These are phyloP conservation scores for Zymoseptoria pseudotritici DNA, from an alignment of 2,329 filamentous ascomycete genomes.

Conservation along the genomic window DNA sequence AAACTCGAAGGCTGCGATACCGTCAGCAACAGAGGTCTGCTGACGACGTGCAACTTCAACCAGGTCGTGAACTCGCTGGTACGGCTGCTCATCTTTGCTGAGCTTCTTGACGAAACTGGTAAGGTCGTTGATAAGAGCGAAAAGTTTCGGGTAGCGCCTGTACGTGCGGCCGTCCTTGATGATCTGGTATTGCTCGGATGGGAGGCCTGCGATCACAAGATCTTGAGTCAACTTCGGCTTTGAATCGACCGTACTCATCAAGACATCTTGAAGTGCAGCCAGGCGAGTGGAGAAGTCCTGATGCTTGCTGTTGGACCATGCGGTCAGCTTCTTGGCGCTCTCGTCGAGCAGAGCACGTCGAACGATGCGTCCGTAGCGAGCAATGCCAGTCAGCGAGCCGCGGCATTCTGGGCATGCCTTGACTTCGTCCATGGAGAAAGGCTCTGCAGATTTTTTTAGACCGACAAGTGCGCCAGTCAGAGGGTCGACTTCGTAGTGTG, in stretches of 20 bases:
- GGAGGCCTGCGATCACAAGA: too few species aligned
- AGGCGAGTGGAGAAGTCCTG: conserved; percentile 34
- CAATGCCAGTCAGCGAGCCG: conserved; percentile 49
- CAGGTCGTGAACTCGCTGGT: conserved; percentile 40
- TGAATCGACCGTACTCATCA: conserved; percentile 4
- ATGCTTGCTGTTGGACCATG: conserved; percentile 42
- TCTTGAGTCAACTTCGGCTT: too few species aligned
- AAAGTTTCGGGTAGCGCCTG: conserved; percentile 6
- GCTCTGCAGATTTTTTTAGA: too few species aligned
- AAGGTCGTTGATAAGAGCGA: conserved; percentile 1
- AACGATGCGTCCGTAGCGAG: conserved; percentile 56
- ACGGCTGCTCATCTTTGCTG: conserved; percentile 43
- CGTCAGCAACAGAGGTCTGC: too few species aligned
- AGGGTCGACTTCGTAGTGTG: conserved; percentile 44
- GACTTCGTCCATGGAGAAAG: too few species aligned
- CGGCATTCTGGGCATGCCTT: conserved; percentile 59
- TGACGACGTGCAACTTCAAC: conserved; percentile 22
- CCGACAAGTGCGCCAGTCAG: conserved; percentile 15
- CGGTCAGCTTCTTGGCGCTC: conserved; percentile 57
- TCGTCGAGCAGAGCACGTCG: conserved; percentile 55
- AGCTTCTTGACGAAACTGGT: conserved; percentile 30
- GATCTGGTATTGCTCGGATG: too few species aligned
- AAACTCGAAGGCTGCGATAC: too few species aligned
- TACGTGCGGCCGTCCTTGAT: too few species aligned
- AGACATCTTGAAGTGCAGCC: conserved; percentile 12